Evolutionary conservation across 257 asterid species (phyloP).

Genomic region (Primulina tabacum): DNA sequence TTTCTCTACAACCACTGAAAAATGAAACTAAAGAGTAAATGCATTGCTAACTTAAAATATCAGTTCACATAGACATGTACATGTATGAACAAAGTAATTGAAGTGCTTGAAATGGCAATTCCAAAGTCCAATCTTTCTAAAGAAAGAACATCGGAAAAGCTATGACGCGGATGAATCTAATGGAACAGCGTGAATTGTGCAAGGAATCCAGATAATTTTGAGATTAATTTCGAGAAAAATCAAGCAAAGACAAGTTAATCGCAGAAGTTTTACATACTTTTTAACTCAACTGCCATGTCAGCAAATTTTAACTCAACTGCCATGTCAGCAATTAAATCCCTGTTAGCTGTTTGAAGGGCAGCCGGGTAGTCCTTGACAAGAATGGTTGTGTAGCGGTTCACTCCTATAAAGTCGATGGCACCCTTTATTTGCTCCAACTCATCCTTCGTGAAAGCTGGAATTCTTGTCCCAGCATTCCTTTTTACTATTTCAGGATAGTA

Average conservation of each 20-base stretch:
- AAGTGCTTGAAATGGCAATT: too few relatives aligned
- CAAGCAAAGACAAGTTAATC: neutral
- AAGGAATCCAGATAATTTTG: too few relatives aligned
- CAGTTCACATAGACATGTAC: neutral
- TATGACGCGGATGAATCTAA: too few relatives aligned
- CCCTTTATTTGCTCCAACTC: too few relatives aligned
- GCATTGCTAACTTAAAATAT: neutral
- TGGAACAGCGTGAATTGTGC: too few relatives aligned
- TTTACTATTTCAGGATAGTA: constrained; percentile 55
- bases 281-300: too few relatives aligned
- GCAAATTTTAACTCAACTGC: constrained; percentile 17
- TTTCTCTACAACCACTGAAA: constrained; percentile 10
- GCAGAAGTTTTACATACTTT: constrained; percentile 32
- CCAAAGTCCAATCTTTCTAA: too few relatives aligned
- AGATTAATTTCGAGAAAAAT: too few relatives aligned
- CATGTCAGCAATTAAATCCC: constrained; percentile 37
- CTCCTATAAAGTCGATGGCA: too few relatives aligned
- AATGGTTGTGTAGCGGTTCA: constrained; percentile 40
- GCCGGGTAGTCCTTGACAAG: constrained; percentile 33
- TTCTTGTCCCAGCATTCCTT: constrained; percentile 39
- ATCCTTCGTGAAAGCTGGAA: too few relatives aligned
- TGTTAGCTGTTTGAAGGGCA: constrained; percentile 20
- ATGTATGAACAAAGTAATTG: neutral
- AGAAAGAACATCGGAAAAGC: too few relatives aligned
- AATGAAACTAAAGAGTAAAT: neutral